Evolutionary conservation across 192 early-diverging fungal species (phyloP), one percentile per base, ranked within the genome.

Genomic region (Chytriomyces hyalinus): DNA sequence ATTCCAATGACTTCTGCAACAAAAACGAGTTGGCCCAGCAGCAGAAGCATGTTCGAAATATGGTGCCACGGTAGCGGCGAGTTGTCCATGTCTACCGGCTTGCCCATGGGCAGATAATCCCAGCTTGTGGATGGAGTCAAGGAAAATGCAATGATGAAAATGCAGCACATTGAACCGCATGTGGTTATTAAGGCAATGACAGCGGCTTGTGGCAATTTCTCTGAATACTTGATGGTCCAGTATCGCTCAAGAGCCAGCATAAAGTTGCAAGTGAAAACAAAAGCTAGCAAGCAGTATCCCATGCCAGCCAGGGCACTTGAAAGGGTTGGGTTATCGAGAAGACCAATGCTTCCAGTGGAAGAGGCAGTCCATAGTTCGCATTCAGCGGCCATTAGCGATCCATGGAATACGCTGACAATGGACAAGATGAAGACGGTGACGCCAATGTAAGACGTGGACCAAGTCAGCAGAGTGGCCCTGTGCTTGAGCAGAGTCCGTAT

Each of bases 241-340:
- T 75, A 57, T 15, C 73, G 73, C 26, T 75, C 73, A 8, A 75
- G 64, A 22, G 73, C 61, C 6, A 75, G 49, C 6, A 75, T 46
- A 6, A 75, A 44, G 44, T 75, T 75, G 6, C 63, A 47, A 20
- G 44, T 36, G 36, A 75, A 75, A 7, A 75, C 28, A 7, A 62
- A 7, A 7, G 61, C 26, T 15, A 75, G 48, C 6, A 75, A 22
- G 11, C 22, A 22, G 48, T 75, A 75, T 20, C 17, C 15, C 11
- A 65, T 9, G 20, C 51, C 53, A 13, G 73, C 20, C 10, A 75
- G 63, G 7, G 73, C 24, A 28, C 36, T 49, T 6, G 45, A 49
- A 36, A 22, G 10, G 15, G 6, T 46, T 17, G 15, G 10, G 63
- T 10, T 65, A 44, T 64, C 44, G 6, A 75, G 49, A 26, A 26